A percentile compares a stretch with the other conserved stretches of the same genome.
Evolutionary conservation across 2,329 filamentous ascomycete species (phyloP).

Genomic region (Diaporthe vaccinii): DNA sequence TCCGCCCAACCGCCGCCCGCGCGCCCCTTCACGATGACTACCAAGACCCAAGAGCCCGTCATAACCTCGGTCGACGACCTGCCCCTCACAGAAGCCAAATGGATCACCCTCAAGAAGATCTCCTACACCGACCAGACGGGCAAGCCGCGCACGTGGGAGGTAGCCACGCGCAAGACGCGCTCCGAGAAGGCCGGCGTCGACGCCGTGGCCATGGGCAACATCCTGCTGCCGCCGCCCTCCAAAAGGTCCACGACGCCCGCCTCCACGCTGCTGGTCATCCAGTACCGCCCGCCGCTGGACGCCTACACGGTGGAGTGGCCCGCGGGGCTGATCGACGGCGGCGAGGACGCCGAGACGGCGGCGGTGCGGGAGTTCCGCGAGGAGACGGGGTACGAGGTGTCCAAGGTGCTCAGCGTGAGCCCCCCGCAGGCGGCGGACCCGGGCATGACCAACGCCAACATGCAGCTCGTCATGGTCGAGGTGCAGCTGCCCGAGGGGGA

Average conservation of each 20-base stretch:
- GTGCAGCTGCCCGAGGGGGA: slow-evolving; percentile 65
- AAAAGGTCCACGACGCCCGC: background rate
- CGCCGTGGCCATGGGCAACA: slow-evolving; percentile 73
- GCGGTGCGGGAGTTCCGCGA: slow-evolving; percentile 67
- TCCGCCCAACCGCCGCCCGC: background rate
- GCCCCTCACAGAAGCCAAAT: slow-evolving; percentile 65
- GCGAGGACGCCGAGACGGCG: slow-evolving; percentile 64
- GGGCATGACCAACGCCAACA: slow-evolving; percentile 71
- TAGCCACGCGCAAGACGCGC: slow-evolving; percentile 70
- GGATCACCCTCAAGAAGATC: slow-evolving; percentile 69
- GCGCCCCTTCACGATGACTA: slow-evolving; percentile 50
- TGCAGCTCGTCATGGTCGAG: slow-evolving; percentile 72
- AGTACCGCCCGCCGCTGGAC: slow-evolving; percentile 66
- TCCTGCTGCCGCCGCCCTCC: slow-evolving; percentile 63
- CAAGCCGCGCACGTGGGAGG: slow-evolving; percentile 70
- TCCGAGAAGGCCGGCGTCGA: slow-evolving; percentile 65
- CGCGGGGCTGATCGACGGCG: slow-evolving; percentile 65
- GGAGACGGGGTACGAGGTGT: slow-evolving; percentile 68
- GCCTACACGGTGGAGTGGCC: slow-evolving; percentile 68
- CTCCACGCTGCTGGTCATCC: slow-evolving; percentile 64
- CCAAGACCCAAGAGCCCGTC: slow-evolving; percentile 58
- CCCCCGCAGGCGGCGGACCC: slow-evolving; percentile 70
- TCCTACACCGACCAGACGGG: slow-evolving; percentile 70
- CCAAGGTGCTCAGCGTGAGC: slow-evolving; percentile 59
- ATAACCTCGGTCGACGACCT: slow-evolving; percentile 63